A percentile compares a stretch with the other conserved stretches of the same genome.
phyloP scores from a whole-genome alignment of 805 yeast genomes.

The Sungouiozyma ichnusensis region DNA sequence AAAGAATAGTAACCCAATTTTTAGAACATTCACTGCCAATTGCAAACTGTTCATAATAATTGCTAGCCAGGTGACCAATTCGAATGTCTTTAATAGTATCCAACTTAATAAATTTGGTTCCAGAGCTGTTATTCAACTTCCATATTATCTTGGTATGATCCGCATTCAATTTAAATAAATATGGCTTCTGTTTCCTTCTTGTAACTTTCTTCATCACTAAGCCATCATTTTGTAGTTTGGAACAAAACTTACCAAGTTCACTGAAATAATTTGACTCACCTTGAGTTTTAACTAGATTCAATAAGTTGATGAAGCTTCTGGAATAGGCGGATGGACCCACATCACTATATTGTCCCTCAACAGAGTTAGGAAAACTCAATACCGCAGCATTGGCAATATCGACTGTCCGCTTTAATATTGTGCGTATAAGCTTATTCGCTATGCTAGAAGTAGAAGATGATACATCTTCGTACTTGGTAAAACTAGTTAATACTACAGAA shows the following conservation, averaged over 20 bases:
- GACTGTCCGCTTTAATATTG: not conserved
- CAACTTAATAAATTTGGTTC: slow-evolving; percentile 18
- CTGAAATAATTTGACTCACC: slow-evolving; percentile 4
- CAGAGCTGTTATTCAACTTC: slow-evolving; percentile 13
- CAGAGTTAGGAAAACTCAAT: not conserved
- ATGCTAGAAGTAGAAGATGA: not conserved
- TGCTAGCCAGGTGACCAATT: slow-evolving; percentile 61
- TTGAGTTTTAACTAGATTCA: slow-evolving; percentile 5
- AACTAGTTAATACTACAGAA: not conserved
- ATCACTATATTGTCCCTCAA: not conserved
- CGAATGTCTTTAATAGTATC: slow-evolving; percentile 28
- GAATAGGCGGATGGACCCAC: slow-evolving; percentile 22
- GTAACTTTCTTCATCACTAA: slow-evolving; percentile 21
- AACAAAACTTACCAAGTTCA: slow-evolving; percentile 7
- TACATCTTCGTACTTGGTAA: not conserved
- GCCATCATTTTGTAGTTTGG: slow-evolving; percentile 13
- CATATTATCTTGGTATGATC: slow-evolving; percentile 18
- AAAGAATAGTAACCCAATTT: slow-evolving; percentile 76
- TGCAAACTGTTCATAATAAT: slow-evolving; percentile 78
- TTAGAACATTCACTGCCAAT: slow-evolving; percentile 53
- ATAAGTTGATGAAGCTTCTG: slow-evolving; percentile 11
- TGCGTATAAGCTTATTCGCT: not conserved
- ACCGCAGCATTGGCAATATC: not conserved
- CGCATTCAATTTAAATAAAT: slow-evolving; percentile 15
- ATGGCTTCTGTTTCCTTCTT: slow-evolving; percentile 19